Evolutionary conservation across 2,329 filamentous ascomycete species (phyloP).

Genomic region (Ophiostoma tasmaniense): DNA sequence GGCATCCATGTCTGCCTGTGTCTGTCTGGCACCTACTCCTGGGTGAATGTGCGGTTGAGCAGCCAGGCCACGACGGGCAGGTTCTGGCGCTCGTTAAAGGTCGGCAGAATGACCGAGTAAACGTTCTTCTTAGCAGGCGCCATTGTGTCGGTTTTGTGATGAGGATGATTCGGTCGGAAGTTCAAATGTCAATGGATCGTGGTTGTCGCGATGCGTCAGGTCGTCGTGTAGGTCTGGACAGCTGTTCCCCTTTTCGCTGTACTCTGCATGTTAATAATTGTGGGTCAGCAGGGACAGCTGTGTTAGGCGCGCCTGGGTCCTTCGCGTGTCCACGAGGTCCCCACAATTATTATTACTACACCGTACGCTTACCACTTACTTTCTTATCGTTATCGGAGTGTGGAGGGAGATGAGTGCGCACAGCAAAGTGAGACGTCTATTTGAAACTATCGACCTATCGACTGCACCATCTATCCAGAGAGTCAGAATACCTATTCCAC

Average conservation of each 20-base stretch:
- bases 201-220: neutral
- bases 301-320: neutral
- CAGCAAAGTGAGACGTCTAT: no score
- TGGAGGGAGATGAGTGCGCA: no score
- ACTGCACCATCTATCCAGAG: no score
- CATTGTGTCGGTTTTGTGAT: slow-evolving; percentile 31
- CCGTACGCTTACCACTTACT: no score
- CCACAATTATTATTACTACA: neutral
- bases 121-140: slow-evolving; percentile 53
- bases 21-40: slow-evolving; percentile 52
- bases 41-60: slow-evolving; percentile 82
- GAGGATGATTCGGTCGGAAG: neutral
- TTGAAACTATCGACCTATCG: no score
- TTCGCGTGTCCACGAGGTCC: neutral
- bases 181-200: neutral
- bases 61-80: slow-evolving; percentile 93
- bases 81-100: slow-evolving; percentile 97
- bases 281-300: neutral
- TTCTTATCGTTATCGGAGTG: neutral
- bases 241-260: slow-evolving; percentile 16
- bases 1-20: neutral
- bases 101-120: slow-evolving; percentile 95
- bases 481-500: no score
- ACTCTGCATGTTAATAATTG: neutral
- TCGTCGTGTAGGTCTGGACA: slow-evolving; percentile 8